These are phyloP conservation scores for Raphanus sativus DNA, from an alignment of 345 rosid species.

Conservation along the genomic window DNA sequence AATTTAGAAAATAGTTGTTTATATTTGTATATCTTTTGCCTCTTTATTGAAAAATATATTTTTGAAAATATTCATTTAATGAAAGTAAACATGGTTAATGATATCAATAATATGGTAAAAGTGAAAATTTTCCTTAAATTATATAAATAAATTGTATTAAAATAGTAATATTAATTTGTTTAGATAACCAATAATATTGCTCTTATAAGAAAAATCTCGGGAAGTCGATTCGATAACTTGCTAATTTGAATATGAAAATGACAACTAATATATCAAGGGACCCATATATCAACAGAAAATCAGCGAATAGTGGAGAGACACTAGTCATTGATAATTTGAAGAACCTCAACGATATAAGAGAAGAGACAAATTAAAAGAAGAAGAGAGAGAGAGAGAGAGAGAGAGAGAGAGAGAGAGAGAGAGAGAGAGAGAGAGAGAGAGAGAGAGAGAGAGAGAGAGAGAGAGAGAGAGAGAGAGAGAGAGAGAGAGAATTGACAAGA, in stretches of 20 bases:
- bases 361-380: conserved; percentile 1
- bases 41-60: no score
- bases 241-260: not conserved
- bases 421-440: conserved; percentile 22
- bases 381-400: not conserved
- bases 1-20: no score
- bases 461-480: not conserved
- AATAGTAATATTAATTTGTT: no score
- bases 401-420: conserved; percentile 24
- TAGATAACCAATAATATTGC: no score
- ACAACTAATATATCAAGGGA: not conserved
- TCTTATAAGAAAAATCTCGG: not conserved
- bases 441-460: not conserved
- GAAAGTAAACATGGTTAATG: no score
- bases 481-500: conserved; percentile 37
- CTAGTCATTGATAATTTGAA: conserved; percentile 1
- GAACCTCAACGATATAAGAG: conserved; percentile 1
- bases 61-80: no score
- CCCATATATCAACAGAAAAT: not conserved
- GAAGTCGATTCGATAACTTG: not conserved
- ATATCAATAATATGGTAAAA: no score
- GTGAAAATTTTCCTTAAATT: no score
- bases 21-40: no score
- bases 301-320: not conserved
- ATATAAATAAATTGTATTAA: no score